Evolutionary conservation across 805 yeast species (phyloP).

Genomic region (Zygotorulaspora sp.): DNA sequence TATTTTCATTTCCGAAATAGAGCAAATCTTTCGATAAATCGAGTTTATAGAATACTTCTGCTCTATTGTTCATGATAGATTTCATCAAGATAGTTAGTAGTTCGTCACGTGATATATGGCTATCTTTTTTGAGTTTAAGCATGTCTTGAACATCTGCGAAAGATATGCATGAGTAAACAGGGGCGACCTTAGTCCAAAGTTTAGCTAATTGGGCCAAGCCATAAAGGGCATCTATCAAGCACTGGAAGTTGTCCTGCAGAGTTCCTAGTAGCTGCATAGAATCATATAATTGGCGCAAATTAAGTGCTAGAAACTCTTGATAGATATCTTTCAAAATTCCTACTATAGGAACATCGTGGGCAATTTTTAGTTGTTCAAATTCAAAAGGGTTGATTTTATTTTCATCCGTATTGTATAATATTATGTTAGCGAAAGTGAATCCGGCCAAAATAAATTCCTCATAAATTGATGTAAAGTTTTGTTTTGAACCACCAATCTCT

Average conservation of each 20-base stretch:
- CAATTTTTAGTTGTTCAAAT: conserved; percentile 27
- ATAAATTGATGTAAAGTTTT: conserved; percentile 11
- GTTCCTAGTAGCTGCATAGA: conserved; percentile 14
- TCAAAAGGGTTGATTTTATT: conserved; percentile 29
- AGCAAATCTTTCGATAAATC: conserved; percentile 29
- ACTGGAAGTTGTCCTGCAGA: conserved; percentile 8
- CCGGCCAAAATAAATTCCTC: conserved; percentile 25
- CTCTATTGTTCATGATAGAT: conserved; percentile 27
- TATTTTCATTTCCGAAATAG: conserved; percentile 28
- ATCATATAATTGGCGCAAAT: conserved; percentile 13
- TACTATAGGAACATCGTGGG: conserved; percentile 13
- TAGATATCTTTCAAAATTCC: conserved; percentile 15
- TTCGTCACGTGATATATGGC: conserved; percentile 21
- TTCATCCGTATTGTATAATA: conserved; percentile 13
- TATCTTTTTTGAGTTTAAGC: conserved; percentile 11
- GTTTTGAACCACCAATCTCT: conserved; percentile 18
- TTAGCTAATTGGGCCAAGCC: conserved; percentile 20
- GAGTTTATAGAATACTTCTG: conserved; percentile 27
- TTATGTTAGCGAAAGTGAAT: conserved; percentile 25
- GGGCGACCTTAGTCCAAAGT: conserved; percentile 29
- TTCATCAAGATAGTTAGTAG: conserved; percentile 28
- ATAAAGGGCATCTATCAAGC: conserved; percentile 16
- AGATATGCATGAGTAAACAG: conserved; percentile 29
- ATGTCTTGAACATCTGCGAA: conserved; percentile 22
- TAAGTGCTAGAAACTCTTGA: conserved; percentile 14